These are phyloP conservation scores for Phaseolus lunatus DNA, from an alignment of 306 rosid genomes.

Conservation along the genomic window DNA sequence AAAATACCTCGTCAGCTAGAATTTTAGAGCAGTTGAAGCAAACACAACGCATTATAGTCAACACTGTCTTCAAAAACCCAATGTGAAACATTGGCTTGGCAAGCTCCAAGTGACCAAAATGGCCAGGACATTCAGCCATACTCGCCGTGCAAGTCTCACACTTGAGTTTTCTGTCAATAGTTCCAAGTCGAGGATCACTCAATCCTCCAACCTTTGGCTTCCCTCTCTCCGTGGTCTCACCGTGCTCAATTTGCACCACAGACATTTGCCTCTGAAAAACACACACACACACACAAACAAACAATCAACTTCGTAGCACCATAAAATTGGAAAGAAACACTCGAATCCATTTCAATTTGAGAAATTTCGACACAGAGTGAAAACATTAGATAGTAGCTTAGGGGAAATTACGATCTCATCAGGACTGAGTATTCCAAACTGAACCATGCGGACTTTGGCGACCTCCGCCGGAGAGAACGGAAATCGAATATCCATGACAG, in stretches of 20 bases:
- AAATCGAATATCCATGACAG: slow-evolving; percentile 83
- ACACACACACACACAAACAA: slow-evolving; percentile 38
- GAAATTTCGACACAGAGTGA: neutral
- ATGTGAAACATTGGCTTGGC: slow-evolving; percentile 99
- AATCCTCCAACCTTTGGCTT: slow-evolving; percentile 90
- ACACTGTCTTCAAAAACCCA: slow-evolving; percentile 88
- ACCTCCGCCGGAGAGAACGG: slow-evolving; percentile 99
- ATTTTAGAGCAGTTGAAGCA: slow-evolving; percentile 97
- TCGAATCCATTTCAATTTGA: neutral
- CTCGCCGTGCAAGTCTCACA: slow-evolving; percentile 95
- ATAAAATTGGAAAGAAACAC: neutral
- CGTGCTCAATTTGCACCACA: slow-evolving; percentile 89
- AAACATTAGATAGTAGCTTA: neutral
- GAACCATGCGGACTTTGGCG: slow-evolving; percentile 87
- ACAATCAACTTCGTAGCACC: neutral
- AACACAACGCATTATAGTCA: slow-evolving; percentile 84
- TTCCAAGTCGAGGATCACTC: slow-evolving; percentile 93
- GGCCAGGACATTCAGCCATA: slow-evolving; percentile 99
- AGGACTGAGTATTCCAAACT: slow-evolving; percentile 92
- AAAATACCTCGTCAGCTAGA: slow-evolving; percentile 83
- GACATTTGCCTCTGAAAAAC: slow-evolving; percentile 94
- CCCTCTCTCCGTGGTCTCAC: slow-evolving; percentile 92
- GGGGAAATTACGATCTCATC: slow-evolving; percentile 84
- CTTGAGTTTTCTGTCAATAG: slow-evolving; percentile 91
- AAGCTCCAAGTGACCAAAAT: slow-evolving; percentile 95